Conservation (phyloP, 75 land plant species). For the Chamaecyparis obtusa region DNA sequence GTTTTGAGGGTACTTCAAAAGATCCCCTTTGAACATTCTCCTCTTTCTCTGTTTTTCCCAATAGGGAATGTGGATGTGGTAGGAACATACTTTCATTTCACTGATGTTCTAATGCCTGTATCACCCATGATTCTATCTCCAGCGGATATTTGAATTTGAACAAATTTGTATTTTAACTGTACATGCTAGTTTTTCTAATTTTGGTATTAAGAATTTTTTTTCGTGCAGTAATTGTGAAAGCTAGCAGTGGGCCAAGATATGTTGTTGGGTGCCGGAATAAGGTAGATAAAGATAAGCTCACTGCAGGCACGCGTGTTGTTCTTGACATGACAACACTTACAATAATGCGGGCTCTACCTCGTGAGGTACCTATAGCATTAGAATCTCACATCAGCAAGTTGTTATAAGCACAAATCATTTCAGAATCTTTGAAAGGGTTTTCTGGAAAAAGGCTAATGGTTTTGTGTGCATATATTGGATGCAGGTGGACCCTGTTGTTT, state of each 20-base stretch:
- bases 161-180: background rate
- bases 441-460: background rate
- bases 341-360: slow-evolving; percentile 90
- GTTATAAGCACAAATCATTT: background rate
- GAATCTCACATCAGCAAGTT: slow-evolving; percentile 2
- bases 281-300: slow-evolving; percentile 93
- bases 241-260: slow-evolving; percentile 97
- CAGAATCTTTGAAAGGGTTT: background rate
- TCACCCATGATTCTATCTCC: background rate
- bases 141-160: background rate
- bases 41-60: background rate
- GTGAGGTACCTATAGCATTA: slow-evolving; percentile 51
- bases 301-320: slow-evolving; percentile 91
- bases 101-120: background rate
- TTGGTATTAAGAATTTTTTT: background rate
- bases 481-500: slow-evolving; percentile 95
- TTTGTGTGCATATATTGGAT: slow-evolving; percentile 14
- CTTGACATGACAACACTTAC: slow-evolving; percentile 98
- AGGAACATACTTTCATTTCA: background rate
- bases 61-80: background rate
- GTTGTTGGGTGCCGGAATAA: slow-evolving; percentile 96
- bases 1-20: no score
- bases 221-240: slow-evolving; percentile 89
- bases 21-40: background rate
- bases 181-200: background rate